Conservation (phyloP, 2,329 filamentous ascomycete genomes). For the Fusarium falciforme region DNA sequence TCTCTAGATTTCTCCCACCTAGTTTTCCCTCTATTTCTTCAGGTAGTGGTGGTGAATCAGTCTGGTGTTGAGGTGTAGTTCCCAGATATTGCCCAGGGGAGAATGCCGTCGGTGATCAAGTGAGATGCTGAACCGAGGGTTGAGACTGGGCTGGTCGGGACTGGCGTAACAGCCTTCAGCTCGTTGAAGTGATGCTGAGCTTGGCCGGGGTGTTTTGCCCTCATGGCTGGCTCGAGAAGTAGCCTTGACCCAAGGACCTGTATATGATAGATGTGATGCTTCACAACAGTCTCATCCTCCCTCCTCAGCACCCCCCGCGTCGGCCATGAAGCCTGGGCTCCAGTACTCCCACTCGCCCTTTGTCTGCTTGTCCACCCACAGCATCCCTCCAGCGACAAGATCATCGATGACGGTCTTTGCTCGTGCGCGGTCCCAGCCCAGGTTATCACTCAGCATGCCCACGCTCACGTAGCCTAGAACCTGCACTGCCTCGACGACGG, state of each 20-base stretch:
- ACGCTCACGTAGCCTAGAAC: constrained; percentile 90
- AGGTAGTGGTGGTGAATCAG: not conserved
- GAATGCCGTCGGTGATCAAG: not conserved
- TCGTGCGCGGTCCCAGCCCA: constrained; percentile 85
- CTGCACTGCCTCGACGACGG: constrained; percentile 90
- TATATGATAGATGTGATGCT: not conserved
- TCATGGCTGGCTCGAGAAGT: not conserved
- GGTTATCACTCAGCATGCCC: constrained; percentile 87
- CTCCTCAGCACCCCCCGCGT: constrained; percentile 44
- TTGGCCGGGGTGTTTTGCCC: not conserved
- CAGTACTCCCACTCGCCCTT: constrained; percentile 90
- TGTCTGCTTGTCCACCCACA: constrained; percentile 92
- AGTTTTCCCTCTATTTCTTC: not conserved
- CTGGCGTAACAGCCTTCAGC: not conserved
- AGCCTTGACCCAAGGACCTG: not conserved
- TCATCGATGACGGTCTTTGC: constrained; percentile 93
- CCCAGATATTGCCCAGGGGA: not conserved
- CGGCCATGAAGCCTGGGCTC: constrained; percentile 81
- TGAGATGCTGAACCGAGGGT: not conserved
- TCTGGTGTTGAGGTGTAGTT: not conserved
- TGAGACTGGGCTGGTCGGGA: not conserved
- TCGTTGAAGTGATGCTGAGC: not conserved
- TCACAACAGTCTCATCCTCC: constrained; percentile 19
- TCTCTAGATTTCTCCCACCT: not conserved
- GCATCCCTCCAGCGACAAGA: constrained; percentile 85